Evolutionary conservation across 805 yeast genomes (phyloP).

Genomic region (Debaryomyces castellii): DNA sequence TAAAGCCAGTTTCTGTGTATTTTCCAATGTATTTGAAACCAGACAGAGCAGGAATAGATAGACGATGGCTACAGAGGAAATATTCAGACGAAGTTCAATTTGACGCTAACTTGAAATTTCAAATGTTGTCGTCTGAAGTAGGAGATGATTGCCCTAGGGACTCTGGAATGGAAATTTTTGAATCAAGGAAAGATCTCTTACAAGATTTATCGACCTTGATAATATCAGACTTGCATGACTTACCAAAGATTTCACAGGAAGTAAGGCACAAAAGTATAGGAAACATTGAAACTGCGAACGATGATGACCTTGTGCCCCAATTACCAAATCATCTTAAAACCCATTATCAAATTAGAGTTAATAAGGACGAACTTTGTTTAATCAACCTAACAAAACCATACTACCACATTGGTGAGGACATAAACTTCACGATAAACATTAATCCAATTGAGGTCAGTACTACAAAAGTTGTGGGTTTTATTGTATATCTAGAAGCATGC

Average conservation of each 20-base stretch:
- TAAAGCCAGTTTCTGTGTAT: slow-evolving; percentile 25
- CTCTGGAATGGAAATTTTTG: slow-evolving; percentile 2
- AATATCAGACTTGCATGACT: slow-evolving; percentile 28
- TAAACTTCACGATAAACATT: slow-evolving; percentile 30
- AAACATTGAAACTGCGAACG: slow-evolving; percentile 9
- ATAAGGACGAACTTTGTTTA: slow-evolving; percentile 30
- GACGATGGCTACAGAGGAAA: slow-evolving; percentile 27
- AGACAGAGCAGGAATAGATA: slow-evolving; percentile 22
- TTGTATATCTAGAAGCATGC: slow-evolving; percentile 39
- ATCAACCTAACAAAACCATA: slow-evolving; percentile 32
- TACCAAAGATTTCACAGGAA: slow-evolving; percentile 32
- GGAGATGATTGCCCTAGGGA: background rate
- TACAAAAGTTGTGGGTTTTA: slow-evolving; percentile 33
- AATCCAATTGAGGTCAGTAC: slow-evolving; percentile 15
- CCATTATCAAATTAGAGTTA: slow-evolving; percentile 38
- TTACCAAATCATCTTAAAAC: slow-evolving; percentile 28
- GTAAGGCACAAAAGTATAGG: slow-evolving; percentile 31
- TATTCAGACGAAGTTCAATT: slow-evolving; percentile 23
- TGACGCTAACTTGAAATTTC: slow-evolving; percentile 30
- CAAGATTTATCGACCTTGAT: slow-evolving; percentile 32
- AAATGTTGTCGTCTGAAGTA: slow-evolving; percentile 4
- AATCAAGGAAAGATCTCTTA: slow-evolving; percentile 19
- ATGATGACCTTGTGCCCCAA: slow-evolving; percentile 20
- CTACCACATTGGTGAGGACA: slow-evolving; percentile 40
- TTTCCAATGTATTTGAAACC: slow-evolving; percentile 33